These are phyloP conservation scores for Annona cherimola DNA, from an alignment of 164 flowering plant species.

Conservation along the genomic window DNA sequence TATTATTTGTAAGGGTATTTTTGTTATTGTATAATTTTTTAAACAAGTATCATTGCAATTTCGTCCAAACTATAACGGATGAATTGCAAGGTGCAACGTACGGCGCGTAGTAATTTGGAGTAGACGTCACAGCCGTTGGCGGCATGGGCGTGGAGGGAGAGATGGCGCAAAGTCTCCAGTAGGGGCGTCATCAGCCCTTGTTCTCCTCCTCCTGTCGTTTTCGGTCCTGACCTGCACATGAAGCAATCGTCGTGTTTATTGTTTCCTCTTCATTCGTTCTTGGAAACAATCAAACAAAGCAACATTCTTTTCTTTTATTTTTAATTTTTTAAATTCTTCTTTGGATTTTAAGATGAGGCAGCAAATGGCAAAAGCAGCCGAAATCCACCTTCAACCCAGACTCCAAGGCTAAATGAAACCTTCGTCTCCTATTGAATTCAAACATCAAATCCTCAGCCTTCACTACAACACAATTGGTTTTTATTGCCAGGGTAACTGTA, in stretches of 20 bases:
- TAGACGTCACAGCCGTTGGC: constrained; percentile 45
- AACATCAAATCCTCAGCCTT: too few relatives aligned
- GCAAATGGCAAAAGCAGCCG: neutral
- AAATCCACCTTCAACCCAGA: neutral
- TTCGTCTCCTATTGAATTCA: too few relatives aligned
- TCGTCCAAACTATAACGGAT: neutral
- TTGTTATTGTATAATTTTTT: too few relatives aligned
- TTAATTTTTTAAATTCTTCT: too few relatives aligned
- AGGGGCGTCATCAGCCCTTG: constrained; percentile 27
- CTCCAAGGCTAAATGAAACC: too few relatives aligned
- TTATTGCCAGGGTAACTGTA: too few relatives aligned
- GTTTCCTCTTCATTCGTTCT: neutral
- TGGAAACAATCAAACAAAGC: neutral
- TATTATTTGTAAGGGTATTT: too few relatives aligned
- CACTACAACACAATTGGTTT: too few relatives aligned
- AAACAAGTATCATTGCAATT: too few relatives aligned
- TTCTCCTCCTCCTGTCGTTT: constrained; percentile 25
- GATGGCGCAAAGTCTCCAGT: constrained; percentile 35
- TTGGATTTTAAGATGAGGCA: too few relatives aligned
- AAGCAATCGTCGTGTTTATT: neutral
- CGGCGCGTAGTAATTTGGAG: constrained; percentile 32
- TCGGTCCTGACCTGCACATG: constrained; percentile 16
- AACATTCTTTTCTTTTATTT: neutral
- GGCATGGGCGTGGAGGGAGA: constrained; percentile 38
- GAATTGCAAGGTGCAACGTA: constrained; percentile 22